Percentiles rank a stretch among this genome's conserved stretches.
Evolutionary conservation across 192 early-diverging fungal genomes (phyloP).

Genomic region (Coemansia sp.): DNA sequence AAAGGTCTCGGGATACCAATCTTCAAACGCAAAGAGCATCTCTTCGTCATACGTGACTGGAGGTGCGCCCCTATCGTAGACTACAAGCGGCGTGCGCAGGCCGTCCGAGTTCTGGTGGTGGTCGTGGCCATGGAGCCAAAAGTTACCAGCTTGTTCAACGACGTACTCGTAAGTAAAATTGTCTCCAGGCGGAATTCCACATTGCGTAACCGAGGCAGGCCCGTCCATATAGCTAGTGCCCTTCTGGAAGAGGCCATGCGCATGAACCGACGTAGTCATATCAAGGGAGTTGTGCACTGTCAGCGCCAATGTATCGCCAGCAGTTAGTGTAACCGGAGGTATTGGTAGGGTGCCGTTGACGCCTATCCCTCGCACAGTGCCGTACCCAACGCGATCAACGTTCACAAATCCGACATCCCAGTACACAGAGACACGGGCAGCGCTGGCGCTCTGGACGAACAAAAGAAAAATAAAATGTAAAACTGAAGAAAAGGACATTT

Average conservation of each 20-base stretch:
- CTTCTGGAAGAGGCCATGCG: slow-evolving; percentile 77
- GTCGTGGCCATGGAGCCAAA: slow-evolving; percentile 77
- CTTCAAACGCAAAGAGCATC: slow-evolving; percentile 59
- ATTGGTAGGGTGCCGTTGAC: slow-evolving; percentile 63
- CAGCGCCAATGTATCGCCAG: slow-evolving; percentile 24
- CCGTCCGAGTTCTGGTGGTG: slow-evolving; percentile 76
- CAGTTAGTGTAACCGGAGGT: slow-evolving; percentile 18
- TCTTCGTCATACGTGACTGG: slow-evolving; percentile 64
- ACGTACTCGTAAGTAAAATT: slow-evolving; percentile 65
- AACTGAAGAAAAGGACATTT: background rate
- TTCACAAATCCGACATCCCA: slow-evolving; percentile 66
- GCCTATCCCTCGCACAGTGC: slow-evolving; percentile 58
- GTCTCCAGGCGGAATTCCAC: slow-evolving; percentile 66
- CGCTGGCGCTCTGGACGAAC: background rate
- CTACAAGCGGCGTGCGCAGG: slow-evolving; percentile 64
- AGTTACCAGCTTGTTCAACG: slow-evolving; percentile 71
- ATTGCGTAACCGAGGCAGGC: slow-evolving; percentile 63
- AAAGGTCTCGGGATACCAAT: slow-evolving; percentile 67
- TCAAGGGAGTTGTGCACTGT: slow-evolving; percentile 56
- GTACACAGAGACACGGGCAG: slow-evolving; percentile 30
- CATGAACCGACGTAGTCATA: slow-evolving; percentile 63
- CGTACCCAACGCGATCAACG: slow-evolving; percentile 62
- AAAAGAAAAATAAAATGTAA: background rate
- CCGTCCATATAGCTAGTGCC: slow-evolving; percentile 68
- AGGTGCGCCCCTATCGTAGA: slow-evolving; percentile 56